Evolutionary conservation across 2,329 filamentous ascomycete genomes (phyloP).

Genomic region (Colletotrichum tabaci): DNA sequence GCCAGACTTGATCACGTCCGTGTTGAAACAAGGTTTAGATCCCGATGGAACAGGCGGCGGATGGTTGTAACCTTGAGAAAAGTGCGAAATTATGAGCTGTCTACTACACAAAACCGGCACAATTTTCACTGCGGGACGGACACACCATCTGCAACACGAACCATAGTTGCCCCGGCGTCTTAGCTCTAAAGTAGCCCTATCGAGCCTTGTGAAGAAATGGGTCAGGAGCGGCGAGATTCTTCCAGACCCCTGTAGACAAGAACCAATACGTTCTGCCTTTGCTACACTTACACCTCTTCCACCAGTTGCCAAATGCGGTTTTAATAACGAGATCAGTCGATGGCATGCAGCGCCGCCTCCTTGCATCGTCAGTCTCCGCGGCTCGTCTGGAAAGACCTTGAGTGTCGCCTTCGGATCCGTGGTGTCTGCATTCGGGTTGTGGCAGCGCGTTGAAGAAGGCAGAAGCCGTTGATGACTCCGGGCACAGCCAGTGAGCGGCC

Average conservation of each 20-base stretch:
- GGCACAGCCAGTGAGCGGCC: neutral
- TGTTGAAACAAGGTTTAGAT: slow-evolving; percentile 3
- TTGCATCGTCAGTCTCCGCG: neutral
- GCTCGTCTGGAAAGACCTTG: neutral
- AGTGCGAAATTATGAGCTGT: too few relatives aligned
- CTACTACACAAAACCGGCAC: neutral
- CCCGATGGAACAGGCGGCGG: neutral
- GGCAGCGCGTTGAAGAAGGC: slow-evolving; percentile 1
- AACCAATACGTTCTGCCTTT: too few relatives aligned
- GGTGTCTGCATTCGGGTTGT: slow-evolving; percentile 2
- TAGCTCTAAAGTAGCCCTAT: slow-evolving; percentile 1
- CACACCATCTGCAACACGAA: neutral
- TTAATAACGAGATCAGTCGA: neutral
- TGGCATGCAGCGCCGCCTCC: slow-evolving; percentile 5
- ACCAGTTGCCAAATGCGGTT: neutral
- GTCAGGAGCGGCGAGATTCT: neutral
- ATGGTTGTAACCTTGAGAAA: neutral
- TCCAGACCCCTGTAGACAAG: neutral
- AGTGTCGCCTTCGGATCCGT: neutral
- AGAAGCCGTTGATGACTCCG: neutral
- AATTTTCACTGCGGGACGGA: neutral
- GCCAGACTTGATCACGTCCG: neutral
- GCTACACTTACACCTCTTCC: neutral
- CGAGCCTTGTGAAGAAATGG: neutral
- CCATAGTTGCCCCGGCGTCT: neutral